These are phyloP conservation scores for Geranium rotundifolium DNA, from an alignment of 345 rosid genomes.

Conservation along the genomic window DNA sequence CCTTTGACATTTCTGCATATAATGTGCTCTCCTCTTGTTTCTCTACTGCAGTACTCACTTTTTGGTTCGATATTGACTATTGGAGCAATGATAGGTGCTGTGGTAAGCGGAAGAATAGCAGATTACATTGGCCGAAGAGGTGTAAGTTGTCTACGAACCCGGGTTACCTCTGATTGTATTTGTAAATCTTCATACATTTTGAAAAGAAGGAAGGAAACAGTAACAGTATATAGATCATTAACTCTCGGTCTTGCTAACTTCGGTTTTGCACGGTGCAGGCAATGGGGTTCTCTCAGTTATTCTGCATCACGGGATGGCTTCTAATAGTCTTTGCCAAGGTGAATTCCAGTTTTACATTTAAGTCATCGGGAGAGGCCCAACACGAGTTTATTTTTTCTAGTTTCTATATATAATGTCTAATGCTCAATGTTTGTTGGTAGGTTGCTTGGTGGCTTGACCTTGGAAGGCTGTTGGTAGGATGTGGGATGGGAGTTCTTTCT, in stretches of 20 bases:
- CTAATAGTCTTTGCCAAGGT: conserved; percentile 36
- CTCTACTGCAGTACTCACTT: conserved; percentile 46
- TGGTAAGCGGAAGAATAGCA: conserved; percentile 53
- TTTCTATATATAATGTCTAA: background rate
- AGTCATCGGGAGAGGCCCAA: background rate
- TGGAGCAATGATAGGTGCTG: conserved; percentile 83
- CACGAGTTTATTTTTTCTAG: background rate
- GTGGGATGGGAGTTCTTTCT: conserved; percentile 23
- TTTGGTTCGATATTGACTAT: conserved; percentile 68
- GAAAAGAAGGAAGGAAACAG: background rate
- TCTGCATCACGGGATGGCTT: conserved; percentile 46
- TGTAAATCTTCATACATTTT: background rate
- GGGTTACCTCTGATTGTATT: background rate
- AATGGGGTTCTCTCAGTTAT: conserved; percentile 42
- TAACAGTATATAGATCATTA: background rate
- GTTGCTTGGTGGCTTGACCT: conserved; percentile 24
- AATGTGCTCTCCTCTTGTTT: background rate
- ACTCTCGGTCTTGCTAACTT: background rate
- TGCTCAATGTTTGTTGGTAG: conserved; percentile 6
- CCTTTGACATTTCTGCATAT: background rate
- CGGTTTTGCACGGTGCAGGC: conserved; percentile 23
- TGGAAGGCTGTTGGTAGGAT: conserved; percentile 23
- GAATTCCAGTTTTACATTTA: background rate
- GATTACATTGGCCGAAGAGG: conserved; percentile 60
- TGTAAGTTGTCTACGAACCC: no score